Evolutionary conservation across 495 filamentous ascomycete species (phyloP), one percentile per base, ranked within the genome.

Genomic region (Aspergillus cavernicola): DNA sequence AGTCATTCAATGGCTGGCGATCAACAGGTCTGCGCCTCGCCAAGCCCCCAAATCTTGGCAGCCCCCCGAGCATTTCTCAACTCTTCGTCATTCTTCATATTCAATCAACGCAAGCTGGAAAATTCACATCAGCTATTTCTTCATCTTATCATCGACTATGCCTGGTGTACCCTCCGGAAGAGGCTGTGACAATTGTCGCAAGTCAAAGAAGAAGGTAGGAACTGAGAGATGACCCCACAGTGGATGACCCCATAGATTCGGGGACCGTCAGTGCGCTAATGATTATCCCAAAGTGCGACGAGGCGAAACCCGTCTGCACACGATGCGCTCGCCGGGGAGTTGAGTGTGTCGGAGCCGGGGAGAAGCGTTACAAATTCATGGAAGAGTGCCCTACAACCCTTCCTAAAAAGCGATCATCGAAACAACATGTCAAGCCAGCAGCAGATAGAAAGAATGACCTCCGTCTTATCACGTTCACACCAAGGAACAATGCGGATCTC

Each of bases 181-280:
- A 52, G 75, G 70, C 20, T 81, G 78, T 51, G 72, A 79, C 24
- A 70, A 59, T 6, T 81, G 77, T 57, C 74, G 77, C 24, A 70
- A 72, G 43, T 71, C 73, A 49, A 81, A 79, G 67, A 80, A 81
- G 62, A 79, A 79, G 70, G 78, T 79, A 59, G 20, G 49, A 28
- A 2, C 8, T 20, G 18, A 28, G n/a, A 23, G n/a, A 20, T 20
- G 1, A 1, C 11, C 18, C 41, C 41, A 44, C 41, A 31, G 15
- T 16, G 23, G 24, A 15, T 18, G 22, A 16, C 20, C 40, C 40
- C 20, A 43, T 19, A 11, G 28, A 35, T 11, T 35, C 12, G 32
- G 32, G 6, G 24, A 11, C 1, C 19, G 31, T 22, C 18, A 41
- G 0, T 19, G 1, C 29, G 24, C 26, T 29, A 6, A 12, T 26